phyloP scores from a whole-genome alignment of 2,329 filamentous ascomycete species.

The Zopfia rhizophila region DNA sequence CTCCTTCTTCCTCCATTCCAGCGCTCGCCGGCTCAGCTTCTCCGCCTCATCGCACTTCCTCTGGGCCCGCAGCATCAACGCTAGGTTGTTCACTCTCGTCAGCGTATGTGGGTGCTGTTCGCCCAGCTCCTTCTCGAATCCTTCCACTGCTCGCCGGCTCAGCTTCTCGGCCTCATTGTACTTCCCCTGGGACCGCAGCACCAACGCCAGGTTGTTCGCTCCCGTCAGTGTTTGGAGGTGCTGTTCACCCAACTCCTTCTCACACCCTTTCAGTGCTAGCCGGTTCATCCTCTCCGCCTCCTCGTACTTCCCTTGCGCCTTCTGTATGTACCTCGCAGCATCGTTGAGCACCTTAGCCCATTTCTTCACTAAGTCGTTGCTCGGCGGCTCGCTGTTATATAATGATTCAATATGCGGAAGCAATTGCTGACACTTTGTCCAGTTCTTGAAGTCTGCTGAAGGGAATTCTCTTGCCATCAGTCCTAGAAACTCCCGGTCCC shows the following conservation, averaged over 20 bases:
- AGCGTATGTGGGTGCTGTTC: too few relatives aligned
- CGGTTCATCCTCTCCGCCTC: slow-evolving; percentile 8
- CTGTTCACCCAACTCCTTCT: slow-evolving; percentile 5
- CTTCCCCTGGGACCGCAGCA: slow-evolving; percentile 1
- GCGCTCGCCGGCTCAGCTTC: too few relatives aligned
- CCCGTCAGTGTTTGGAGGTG: slow-evolving; percentile 11
- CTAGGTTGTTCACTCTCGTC: too few relatives aligned
- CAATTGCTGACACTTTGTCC: slow-evolving; percentile 24
- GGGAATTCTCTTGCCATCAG: slow-evolving; percentile 24
- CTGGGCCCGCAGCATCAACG: too few relatives aligned
- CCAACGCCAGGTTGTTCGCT: slow-evolving; percentile 5
- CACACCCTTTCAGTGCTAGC: neutral
- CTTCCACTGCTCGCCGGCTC: slow-evolving; percentile 9
- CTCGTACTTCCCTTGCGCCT: slow-evolving; percentile 9
- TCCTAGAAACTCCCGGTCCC: slow-evolving; percentile 18
- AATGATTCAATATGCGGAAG: slow-evolving; percentile 25
- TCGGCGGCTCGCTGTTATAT: slow-evolving; percentile 13
- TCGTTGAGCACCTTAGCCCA: slow-evolving; percentile 24
- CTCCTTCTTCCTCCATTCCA: too few relatives aligned
- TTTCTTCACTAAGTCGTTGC: slow-evolving; percentile 10
- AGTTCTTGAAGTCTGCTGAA: slow-evolving; percentile 18
- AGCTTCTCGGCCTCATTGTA: slow-evolving; percentile 15
- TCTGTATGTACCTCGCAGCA: slow-evolving; percentile 18
- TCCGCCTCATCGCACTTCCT: too few relatives aligned
- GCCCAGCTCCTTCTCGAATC: too few relatives aligned